Evolutionary conservation across 139 green algal species (phyloP).

Genomic region (Trebouxia sp.): DNA sequence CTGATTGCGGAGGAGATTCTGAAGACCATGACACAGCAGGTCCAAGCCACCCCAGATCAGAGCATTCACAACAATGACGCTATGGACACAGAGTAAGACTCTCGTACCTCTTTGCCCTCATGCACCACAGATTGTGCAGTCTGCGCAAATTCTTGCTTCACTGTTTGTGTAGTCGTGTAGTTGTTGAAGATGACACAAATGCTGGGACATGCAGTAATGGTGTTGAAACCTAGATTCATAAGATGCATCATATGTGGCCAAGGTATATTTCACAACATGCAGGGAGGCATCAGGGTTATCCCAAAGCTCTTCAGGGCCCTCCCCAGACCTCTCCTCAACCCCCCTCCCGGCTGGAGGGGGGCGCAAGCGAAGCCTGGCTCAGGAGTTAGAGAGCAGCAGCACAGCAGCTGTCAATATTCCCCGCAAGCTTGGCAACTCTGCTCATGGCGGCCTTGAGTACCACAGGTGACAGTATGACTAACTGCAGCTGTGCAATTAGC

Average conservation of each 20-base stretch:
- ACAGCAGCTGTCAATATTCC: neutral
- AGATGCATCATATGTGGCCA: too few relatives aligned
- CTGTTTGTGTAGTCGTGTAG: too few relatives aligned
- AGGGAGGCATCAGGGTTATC: too few relatives aligned
- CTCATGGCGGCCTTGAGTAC: slow-evolving; percentile 35
- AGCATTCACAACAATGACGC: neutral
- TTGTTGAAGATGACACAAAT: too few relatives aligned
- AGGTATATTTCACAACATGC: too few relatives aligned
- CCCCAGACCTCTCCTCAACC: neutral
- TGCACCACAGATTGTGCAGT: too few relatives aligned
- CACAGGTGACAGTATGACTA: slow-evolving; percentile 31
- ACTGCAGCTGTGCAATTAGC: too few relatives aligned
- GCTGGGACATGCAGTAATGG: too few relatives aligned
- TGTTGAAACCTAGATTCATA: too few relatives aligned
- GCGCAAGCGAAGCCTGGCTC: neutral
- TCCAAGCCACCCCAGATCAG: neutral
- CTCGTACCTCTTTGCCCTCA: too few relatives aligned
- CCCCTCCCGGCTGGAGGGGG: neutral
- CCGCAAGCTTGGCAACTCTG: neutral
- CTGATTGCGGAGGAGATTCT: slow-evolving; percentile 88
- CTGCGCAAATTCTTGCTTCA: too few relatives aligned
- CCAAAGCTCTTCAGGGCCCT: neutral
- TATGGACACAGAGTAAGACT: slow-evolving; percentile 1
- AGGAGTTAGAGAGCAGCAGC: neutral
- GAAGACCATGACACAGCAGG: slow-evolving; percentile 35